phyloP scores from a whole-genome alignment of 164 flowering plant genomes.

The Malania oleifera region DNA sequence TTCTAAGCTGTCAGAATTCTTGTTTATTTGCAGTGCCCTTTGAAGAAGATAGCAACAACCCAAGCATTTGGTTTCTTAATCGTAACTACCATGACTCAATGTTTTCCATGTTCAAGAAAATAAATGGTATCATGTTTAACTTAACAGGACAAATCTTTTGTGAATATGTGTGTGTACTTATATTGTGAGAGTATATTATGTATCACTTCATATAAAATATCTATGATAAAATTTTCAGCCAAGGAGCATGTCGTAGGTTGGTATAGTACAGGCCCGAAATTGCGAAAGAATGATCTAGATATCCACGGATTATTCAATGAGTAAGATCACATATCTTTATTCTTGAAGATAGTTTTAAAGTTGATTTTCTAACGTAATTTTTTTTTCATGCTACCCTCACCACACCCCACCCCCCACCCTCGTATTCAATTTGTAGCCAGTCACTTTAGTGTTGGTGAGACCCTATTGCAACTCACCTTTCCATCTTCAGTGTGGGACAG shows the following conservation, averaged over 20 bases:
- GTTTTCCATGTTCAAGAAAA: conserved; percentile 98
- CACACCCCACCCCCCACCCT: no score
- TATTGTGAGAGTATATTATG: background rate
- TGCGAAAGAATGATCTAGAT: conserved; percentile 87
- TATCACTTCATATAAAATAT: background rate
- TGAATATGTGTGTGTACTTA: no score
- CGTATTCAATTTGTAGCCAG: no score
- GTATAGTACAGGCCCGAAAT: conserved; percentile 98
- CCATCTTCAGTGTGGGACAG: no score
- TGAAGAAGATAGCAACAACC: conserved; percentile 94
- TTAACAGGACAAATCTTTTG: no score
- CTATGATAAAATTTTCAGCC: conserved; percentile 43
- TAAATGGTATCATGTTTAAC: conserved; percentile 60
- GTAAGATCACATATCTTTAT: conserved; percentile 38
- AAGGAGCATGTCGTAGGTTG: conserved; percentile 99
- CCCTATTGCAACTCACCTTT: no score
- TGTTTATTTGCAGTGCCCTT: conserved; percentile 84
- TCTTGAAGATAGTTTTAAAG: background rate
- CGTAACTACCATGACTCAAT: conserved; percentile 97
- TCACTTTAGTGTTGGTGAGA: no score
- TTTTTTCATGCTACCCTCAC: no score
- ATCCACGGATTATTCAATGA: conserved; percentile 72
- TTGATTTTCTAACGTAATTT: background rate
- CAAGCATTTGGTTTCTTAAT: conserved; percentile 97
- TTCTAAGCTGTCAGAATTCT: no score